These are phyloP conservation scores for Mycena vitilis DNA, from an alignment of 768 basidiomycete genomes.

Conservation along the genomic window DNA sequence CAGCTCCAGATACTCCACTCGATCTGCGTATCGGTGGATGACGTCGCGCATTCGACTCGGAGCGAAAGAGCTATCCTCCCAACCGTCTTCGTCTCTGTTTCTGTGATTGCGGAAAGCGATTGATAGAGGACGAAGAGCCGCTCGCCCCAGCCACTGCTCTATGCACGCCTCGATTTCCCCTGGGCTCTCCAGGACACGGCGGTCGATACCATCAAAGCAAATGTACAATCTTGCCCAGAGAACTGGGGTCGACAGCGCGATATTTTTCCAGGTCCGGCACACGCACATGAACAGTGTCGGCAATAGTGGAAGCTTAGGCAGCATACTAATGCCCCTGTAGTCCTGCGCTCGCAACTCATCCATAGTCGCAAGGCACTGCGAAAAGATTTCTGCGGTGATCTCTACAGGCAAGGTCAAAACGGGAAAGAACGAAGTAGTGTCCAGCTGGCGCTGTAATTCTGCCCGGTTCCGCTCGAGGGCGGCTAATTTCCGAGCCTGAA, in stretches of 20 bases:
- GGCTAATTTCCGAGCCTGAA: not conserved
- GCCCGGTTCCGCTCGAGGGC: not conserved
- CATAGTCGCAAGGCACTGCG: not conserved
- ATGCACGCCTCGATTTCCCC: slow-evolving; percentile 7
- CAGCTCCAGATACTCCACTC: slow-evolving; percentile 10
- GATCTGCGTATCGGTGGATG: slow-evolving; percentile 12
- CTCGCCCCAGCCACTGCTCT: slow-evolving; percentile 7
- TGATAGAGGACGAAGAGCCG: slow-evolving; percentile 2
- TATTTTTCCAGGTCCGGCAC: not conserved
- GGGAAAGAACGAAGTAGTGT: not conserved
- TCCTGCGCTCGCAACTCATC: not conserved
- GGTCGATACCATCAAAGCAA: not conserved
- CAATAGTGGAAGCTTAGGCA: not conserved
- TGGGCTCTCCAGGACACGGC: not conserved
- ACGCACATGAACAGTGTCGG: not conserved
- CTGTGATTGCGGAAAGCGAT: not conserved
- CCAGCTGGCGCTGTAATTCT: not conserved
- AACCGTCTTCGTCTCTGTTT: not conserved
- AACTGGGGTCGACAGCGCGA: slow-evolving; percentile 2
- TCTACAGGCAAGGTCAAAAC: slow-evolving; percentile 8
- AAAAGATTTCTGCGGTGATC: not conserved
- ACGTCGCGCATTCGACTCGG: slow-evolving; percentile 2
- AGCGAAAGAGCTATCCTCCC: not conserved
- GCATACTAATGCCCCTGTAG: not conserved
- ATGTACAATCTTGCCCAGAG: slow-evolving; percentile 7